phyloP scores from a whole-genome alignment of 148 eudicot genomes.

The Persicaria maculosa region DNA sequence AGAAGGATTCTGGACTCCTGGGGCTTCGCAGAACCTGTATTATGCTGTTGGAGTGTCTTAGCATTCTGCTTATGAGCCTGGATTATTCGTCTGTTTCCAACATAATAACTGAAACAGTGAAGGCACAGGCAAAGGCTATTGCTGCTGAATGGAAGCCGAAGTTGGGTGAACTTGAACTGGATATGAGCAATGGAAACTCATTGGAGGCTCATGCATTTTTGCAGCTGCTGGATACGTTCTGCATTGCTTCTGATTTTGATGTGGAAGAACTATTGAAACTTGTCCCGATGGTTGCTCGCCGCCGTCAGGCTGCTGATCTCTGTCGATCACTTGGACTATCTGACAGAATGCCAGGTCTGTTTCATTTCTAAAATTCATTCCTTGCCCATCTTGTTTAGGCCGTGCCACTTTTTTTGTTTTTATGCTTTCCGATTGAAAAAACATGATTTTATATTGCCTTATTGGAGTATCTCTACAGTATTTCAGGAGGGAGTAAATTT shows the following conservation, averaged over 20 bases:
- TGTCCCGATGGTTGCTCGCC: conserved; percentile 93
- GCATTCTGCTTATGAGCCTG: conserved; percentile 44
- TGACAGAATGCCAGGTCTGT: conserved; percentile 77
- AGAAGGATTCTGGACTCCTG: conserved; percentile 80
- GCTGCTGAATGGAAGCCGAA: conserved; percentile 95
- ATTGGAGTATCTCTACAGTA: not conserved
- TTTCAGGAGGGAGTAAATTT: not conserved
- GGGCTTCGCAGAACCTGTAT: conserved; percentile 94
- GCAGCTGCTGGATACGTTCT: conserved; percentile 82
- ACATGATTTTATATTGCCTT: not conserved
- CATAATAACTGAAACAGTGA: conserved; percentile 50
- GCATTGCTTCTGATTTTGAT: conserved; percentile 67
- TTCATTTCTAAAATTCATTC: not conserved
- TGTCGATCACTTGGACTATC: conserved; percentile 95
- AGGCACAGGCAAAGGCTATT: conserved; percentile 66
- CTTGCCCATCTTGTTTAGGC: not conserved
- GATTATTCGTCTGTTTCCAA: conserved; percentile 39
- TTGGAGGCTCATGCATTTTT: conserved; percentile 99
- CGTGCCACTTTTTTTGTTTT: not conserved
- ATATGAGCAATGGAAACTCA: conserved; percentile 91
- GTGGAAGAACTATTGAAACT: conserved; percentile 62
- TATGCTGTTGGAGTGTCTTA: conserved; percentile 97
- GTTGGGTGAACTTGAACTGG: conserved; percentile 77
- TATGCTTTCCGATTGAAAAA: not conserved
- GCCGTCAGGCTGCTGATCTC: conserved; percentile 95